Conservation (phyloP, 1,284 basidiomycete genomes). For the Phylloboletellus chloephorus region DNA sequence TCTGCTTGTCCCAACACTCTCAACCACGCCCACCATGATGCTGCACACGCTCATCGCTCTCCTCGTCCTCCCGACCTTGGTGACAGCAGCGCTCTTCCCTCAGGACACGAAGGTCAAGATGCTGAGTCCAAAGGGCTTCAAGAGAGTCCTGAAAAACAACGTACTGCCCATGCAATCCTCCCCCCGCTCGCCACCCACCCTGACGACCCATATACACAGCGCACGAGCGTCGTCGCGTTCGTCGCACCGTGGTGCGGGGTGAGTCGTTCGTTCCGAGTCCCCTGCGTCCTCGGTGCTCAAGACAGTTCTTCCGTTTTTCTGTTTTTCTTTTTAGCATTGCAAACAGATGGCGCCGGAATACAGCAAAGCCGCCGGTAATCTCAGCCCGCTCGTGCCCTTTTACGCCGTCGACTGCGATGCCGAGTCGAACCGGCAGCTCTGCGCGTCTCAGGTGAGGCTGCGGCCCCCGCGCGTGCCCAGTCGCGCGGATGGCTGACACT, state of each 20-base stretch:
- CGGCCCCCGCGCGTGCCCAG: neutral
- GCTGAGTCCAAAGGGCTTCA: slow-evolving; percentile 70
- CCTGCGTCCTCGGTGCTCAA: neutral
- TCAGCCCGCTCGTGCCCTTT: slow-evolving; percentile 80
- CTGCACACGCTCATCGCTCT: slow-evolving; percentile 16
- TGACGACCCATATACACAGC: slow-evolving; percentile 35
- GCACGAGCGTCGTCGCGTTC: slow-evolving; percentile 78
- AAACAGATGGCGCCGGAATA: slow-evolving; percentile 84
- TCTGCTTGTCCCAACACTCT: neutral
- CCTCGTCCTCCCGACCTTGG: slow-evolving; percentile 44
- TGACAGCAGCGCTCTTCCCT: slow-evolving; percentile 71
- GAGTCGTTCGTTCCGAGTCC: slow-evolving; percentile 28
- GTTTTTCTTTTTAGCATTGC: slow-evolving; percentile 82
- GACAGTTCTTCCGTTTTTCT: slow-evolving; percentile 1
- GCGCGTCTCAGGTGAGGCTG: slow-evolving; percentile 64
- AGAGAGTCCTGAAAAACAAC: slow-evolving; percentile 68
- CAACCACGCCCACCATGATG: slow-evolving; percentile 19
- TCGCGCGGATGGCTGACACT: no score
- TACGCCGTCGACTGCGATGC: slow-evolving; percentile 92
- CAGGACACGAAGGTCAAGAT: slow-evolving; percentile 67
- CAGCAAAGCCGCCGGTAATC: slow-evolving; percentile 72
- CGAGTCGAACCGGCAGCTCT: slow-evolving; percentile 75
- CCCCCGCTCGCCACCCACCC: neutral
- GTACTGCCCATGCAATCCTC: slow-evolving; percentile 42
- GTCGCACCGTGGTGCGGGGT: slow-evolving; percentile 89